These are phyloP conservation scores for Durusdinium trenchii DNA, from an alignment of 73 alveolate genomes.

Conservation along the genomic window DNA sequence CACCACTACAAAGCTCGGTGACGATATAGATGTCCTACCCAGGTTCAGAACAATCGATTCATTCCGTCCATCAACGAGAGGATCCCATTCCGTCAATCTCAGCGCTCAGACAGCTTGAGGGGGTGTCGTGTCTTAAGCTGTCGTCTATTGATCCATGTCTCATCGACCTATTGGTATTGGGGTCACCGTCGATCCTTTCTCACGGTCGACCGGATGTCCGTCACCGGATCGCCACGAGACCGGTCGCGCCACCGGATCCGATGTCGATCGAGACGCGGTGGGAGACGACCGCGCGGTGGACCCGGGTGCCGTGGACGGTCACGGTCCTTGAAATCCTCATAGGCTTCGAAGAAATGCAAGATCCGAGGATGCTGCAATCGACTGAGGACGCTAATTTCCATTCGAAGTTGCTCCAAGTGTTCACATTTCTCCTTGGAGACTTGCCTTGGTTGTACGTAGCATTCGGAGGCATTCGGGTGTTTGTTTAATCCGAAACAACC, in stretches of 20 bases:
- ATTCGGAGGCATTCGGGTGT: too few species aligned
- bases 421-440: conserved; percentile 65
- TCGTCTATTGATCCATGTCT: too few species aligned
- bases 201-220: too few species aligned
- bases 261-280: too few species aligned
- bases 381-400: conserved; percentile 73
- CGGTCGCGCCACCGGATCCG: too few species aligned
- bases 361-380: conserved; percentile 56
- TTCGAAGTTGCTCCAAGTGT: conserved; percentile 35
- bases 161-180: too few species aligned
- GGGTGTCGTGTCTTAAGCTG: too few species aligned
- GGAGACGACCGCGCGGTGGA: too few species aligned
- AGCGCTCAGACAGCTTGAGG: too few species aligned
- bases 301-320: neutral
- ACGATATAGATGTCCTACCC: conserved; percentile 61
- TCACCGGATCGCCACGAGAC: too few species aligned
- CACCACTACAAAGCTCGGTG: conserved; percentile 81
- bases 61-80: neutral
- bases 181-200: too few species aligned
- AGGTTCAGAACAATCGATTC: neutral
- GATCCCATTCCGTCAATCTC: neutral
- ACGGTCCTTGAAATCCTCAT: conserved; percentile 58
- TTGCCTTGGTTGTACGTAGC: conserved; percentile 51
- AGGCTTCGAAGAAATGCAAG: conserved; percentile 60
- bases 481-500: too few species aligned